phyloP scores from a whole-genome alignment of 176 grass and related monocot species.

The Eremochloa ophiuroides region DNA sequence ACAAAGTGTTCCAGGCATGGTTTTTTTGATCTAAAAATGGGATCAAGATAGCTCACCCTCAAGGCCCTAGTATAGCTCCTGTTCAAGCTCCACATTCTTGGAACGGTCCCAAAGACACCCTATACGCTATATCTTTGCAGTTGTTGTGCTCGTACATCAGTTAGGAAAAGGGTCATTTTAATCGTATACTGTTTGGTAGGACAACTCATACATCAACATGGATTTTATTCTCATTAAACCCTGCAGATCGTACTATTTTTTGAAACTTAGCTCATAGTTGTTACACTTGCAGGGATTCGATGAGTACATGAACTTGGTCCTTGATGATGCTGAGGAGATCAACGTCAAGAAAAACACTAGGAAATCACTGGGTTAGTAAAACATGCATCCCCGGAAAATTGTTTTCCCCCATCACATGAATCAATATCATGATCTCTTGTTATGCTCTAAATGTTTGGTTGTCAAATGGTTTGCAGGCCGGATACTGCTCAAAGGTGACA shows the following conservation, averaged over 20 bases:
- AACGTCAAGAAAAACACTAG: conserved; percentile 81
- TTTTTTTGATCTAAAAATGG: no score
- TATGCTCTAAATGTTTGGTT: no score
- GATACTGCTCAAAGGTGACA: no score
- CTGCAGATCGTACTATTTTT: not conserved
- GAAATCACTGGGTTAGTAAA: conserved; percentile 65
- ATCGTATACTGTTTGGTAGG: not conserved
- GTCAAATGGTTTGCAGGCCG: no score
- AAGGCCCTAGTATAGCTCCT: no score
- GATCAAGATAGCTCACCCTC: no score
- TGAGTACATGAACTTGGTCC: conserved; percentile 97
- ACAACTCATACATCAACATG: not conserved
- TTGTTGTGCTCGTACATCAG: no score
- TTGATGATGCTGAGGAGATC: conserved; percentile 90
- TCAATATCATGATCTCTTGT: conserved; percentile 61
- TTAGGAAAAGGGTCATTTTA: no score
- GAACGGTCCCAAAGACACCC: no score
- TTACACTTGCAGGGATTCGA: conserved; percentile 68
- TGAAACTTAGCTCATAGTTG: not conserved
- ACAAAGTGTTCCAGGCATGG: no score
- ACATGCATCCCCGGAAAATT: not conserved
- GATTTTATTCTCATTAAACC: not conserved
- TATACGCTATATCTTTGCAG: no score
- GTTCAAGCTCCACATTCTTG: no score
- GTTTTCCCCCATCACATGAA: not conserved